Evolutionary conservation across 1,284 basidiomycete species (phyloP).

Genomic region (Vanrija pseudolonga): DNA sequence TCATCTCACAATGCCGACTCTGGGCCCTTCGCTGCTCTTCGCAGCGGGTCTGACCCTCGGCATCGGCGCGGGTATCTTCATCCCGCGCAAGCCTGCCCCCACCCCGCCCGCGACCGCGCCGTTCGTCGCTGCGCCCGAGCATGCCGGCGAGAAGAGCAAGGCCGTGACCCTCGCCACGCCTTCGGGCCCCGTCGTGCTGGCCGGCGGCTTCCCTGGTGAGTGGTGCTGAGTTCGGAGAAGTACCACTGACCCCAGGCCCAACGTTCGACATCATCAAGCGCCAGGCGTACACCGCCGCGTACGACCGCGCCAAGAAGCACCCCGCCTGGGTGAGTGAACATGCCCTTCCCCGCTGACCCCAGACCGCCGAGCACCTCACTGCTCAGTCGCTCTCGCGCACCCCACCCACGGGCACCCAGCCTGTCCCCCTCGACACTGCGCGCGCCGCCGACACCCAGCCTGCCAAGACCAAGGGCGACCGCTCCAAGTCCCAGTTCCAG

Average conservation of each 20-base stretch:
- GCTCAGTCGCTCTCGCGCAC: conserved; percentile 66
- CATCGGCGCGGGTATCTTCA: conserved; percentile 38
- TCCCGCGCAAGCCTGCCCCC: conserved; percentile 21
- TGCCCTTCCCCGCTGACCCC: not conserved
- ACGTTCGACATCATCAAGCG: conserved; percentile 73
- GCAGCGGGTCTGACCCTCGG: conserved; percentile 47
- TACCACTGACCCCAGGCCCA: conserved; percentile 59
- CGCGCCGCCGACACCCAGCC: conserved; percentile 35
- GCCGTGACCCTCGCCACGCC: conserved; percentile 25
- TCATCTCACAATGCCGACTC: conserved; percentile 31
- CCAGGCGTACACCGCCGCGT: conserved; percentile 80
- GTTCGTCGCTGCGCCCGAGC: conserved; percentile 24
- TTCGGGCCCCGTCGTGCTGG: conserved; percentile 30
- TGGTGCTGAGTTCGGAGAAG: conserved; percentile 23
- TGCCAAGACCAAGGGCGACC: conserved; percentile 57
- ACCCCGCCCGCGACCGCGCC: conserved; percentile 7
- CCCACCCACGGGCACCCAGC: conserved; percentile 23
- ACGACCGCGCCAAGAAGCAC: conserved; percentile 85
- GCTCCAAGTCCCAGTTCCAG: conserved; percentile 73
- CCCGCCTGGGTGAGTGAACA: conserved; percentile 76
- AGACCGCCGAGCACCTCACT: conserved; percentile 92
- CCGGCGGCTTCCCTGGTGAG: conserved; percentile 43
- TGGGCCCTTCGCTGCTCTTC: conserved; percentile 47
- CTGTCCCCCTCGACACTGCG: conserved; percentile 36
- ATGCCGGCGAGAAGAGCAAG: conserved; percentile 14